These are phyloP conservation scores for Amniculicola lignicola DNA, from an alignment of 495 filamentous ascomycete species.

Conservation along the genomic window DNA sequence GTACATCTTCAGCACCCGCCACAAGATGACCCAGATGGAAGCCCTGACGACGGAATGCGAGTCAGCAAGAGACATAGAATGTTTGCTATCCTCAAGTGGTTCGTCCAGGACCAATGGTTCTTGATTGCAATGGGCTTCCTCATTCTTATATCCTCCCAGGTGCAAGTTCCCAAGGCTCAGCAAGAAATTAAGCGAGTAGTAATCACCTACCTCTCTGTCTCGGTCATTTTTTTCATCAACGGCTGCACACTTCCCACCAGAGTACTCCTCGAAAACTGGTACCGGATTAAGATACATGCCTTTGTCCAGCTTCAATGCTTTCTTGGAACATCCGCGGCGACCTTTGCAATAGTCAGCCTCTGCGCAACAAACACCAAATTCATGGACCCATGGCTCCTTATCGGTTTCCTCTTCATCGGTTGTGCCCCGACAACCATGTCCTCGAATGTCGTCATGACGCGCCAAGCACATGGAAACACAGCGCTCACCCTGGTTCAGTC, in stretches of 20 bases:
- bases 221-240: constrained; percentile 46
- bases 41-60: background rate
- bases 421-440: constrained; percentile 44
- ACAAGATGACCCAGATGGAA: too few species aligned
- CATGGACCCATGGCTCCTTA: constrained; percentile 45
- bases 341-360: constrained; percentile 42
- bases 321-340: constrained; percentile 41
- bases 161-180: constrained; percentile 40
- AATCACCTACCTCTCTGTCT: constrained; percentile 42
- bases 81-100: constrained; percentile 14
- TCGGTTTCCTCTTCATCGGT: constrained; percentile 44
- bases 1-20: too few species aligned
- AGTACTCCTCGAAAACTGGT: constrained; percentile 41
- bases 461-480: constrained; percentile 44
- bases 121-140: constrained; percentile 35
- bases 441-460: constrained; percentile 47
- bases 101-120: constrained; percentile 38
- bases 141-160: constrained; percentile 44
- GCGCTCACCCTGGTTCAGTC: constrained; percentile 46
- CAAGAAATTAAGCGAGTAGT: constrained; percentile 41
- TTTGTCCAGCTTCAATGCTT: constrained; percentile 47
- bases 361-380: constrained; percentile 39
- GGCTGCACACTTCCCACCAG: constrained; percentile 44
- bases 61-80: background rate
- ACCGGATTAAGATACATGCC: constrained; percentile 42